Percentiles rank a stretch among this genome's conserved stretches.
These are phyloP conservation scores for Aureobasidium uvarum DNA, from an alignment of 2,329 filamentous ascomycete species.

Conservation along the genomic window DNA sequence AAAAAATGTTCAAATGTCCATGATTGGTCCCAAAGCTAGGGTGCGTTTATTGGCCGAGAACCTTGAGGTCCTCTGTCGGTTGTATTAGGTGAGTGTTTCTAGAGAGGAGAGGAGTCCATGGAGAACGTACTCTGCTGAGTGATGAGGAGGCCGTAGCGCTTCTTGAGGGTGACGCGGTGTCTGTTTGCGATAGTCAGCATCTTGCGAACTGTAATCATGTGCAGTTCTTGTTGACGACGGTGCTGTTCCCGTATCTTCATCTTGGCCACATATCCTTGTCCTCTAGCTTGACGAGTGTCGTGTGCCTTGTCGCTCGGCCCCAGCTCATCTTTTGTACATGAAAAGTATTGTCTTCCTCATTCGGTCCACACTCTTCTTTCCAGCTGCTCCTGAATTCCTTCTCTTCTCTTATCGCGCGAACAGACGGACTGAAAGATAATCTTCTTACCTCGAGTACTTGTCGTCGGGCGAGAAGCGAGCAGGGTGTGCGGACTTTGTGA, in stretches of 20 bases:
- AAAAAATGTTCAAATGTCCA: slow-evolving; percentile 15
- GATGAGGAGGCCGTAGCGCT: slow-evolving; percentile 82
- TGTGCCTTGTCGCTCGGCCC: background rate
- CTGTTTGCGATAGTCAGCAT: slow-evolving; percentile 44
- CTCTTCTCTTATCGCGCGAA: background rate
- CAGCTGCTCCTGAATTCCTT: too few relatives aligned
- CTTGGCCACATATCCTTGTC: too few relatives aligned
- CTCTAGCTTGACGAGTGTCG: background rate
- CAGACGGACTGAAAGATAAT: background rate
- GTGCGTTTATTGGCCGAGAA: slow-evolving; percentile 26
- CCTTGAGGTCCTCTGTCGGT: slow-evolving; percentile 26
- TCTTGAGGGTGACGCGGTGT: slow-evolving; percentile 93
- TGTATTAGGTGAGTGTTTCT: background rate
- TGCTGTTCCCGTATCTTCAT: background rate
- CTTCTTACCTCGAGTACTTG: slow-evolving; percentile 76
- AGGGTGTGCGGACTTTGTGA: slow-evolving; percentile 94
- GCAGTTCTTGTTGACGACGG: background rate
- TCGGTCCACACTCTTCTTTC: background rate
- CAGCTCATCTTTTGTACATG: background rate
- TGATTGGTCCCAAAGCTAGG: background rate
- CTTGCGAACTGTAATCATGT: background rate
- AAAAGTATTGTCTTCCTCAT: background rate
- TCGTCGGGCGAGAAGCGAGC: slow-evolving; percentile 97
- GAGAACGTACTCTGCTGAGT: slow-evolving; percentile 59
- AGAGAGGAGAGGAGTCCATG: background rate